Conservation (phyloP, 164 flowering plant species). For the Kingdonia uniflora region DNA sequence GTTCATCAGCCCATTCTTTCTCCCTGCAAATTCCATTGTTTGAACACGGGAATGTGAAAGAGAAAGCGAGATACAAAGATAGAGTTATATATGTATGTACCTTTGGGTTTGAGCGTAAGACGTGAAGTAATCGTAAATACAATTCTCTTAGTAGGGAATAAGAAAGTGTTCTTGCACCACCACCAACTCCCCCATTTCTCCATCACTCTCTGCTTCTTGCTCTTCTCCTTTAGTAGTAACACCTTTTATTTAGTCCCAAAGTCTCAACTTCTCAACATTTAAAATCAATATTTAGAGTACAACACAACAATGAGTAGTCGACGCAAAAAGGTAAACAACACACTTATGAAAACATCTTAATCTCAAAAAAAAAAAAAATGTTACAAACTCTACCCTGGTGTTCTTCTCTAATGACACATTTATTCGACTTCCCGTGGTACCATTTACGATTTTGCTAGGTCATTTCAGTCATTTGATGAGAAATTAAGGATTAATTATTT, state of each 20-base stretch:
- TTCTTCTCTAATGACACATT: too few species aligned
- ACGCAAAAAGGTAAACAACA: constrained; percentile 2
- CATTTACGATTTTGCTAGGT: too few species aligned
- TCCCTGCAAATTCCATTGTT: constrained; percentile 10
- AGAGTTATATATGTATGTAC: too few species aligned
- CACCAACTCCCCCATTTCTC: constrained; percentile 21
- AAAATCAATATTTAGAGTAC: constrained; percentile 3
- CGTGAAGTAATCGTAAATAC: constrained; percentile 20
- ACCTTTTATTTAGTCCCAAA: constrained; percentile 1
- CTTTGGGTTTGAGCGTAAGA: constrained; percentile 20
- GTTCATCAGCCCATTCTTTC: constrained; percentile 5
- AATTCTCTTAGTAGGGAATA: constrained; percentile 20
- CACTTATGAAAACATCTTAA: background rate
- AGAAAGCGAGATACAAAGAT: too few species aligned
- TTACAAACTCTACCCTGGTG: background rate
- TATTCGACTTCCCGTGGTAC: too few species aligned
- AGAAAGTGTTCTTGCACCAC: constrained; percentile 24
- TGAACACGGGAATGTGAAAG: too few species aligned
- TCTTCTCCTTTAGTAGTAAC: background rate
- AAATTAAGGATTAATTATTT: too few species aligned
- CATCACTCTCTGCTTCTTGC: constrained; percentile 14
- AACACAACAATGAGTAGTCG: constrained; percentile 8
- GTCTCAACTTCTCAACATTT: constrained; percentile 6
- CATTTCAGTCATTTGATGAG: too few species aligned
- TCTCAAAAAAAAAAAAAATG: background rate